Evolutionary conservation across 23 red algal genomes (phyloP).

Genomic region (Cyanidium caldarium): DNA sequence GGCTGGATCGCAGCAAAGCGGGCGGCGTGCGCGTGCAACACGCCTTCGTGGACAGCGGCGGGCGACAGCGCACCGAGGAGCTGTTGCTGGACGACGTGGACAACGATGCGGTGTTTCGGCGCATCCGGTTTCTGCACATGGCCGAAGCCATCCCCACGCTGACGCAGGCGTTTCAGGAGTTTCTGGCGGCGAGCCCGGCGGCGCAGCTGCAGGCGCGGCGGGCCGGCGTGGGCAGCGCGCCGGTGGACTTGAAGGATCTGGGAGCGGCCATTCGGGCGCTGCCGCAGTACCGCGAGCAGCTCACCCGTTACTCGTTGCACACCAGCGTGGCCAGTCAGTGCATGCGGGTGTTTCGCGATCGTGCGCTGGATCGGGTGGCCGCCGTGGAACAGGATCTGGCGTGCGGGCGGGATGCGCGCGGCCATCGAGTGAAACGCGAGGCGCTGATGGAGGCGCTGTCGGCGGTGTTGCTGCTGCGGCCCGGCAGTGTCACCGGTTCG

Average conservation of each 20-base stretch:
- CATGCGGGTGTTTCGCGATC: conserved; percentile 14
- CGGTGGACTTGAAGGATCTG: conserved; percentile 57
- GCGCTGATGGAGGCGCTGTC: conserved; percentile 21
- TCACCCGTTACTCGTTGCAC: conserved; percentile 60
- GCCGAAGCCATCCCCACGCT: conserved; percentile 39
- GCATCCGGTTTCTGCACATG: conserved; percentile 41
- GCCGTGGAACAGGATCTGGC: conserved; percentile 66
- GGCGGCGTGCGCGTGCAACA: conserved; percentile 24
- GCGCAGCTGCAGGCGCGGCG: conserved; percentile 44
- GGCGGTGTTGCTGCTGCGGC: neutral
- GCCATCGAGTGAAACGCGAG: conserved; percentile 25
- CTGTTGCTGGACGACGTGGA: conserved; percentile 46
- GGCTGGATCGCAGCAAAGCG: conserved; percentile 47
- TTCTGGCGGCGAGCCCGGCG: conserved; percentile 48
- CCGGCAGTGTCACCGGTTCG: neutral
- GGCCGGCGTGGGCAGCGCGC: neutral
- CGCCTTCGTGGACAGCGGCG: neutral
- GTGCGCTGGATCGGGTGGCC: conserved; percentile 29
- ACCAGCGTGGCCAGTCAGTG: conserved; percentile 25
- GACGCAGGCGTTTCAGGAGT: conserved; percentile 24
- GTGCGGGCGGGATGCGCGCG: conserved; percentile 27
- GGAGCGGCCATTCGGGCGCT: conserved; percentile 59
- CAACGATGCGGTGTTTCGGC: conserved; percentile 31
- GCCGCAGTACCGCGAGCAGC: conserved; percentile 47
- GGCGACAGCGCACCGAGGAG: neutral